These are phyloP conservation scores for Aspergillus oerlinghausenensis DNA, from an alignment of 2,329 filamentous ascomycete genomes.

Conservation along the genomic window DNA sequence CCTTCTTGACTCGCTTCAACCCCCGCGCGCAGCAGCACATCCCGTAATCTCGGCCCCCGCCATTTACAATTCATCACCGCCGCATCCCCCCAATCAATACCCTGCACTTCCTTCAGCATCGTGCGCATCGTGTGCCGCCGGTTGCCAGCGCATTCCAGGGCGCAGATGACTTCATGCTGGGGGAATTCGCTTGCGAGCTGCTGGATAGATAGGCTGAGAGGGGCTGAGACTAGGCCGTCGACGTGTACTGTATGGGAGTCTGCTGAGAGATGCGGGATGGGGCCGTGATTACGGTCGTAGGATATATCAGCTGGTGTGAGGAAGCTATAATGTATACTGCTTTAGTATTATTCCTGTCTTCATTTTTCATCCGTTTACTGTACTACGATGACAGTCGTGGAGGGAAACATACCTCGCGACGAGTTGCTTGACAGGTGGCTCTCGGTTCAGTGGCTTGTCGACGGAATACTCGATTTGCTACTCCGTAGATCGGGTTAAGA, in stretches of 20 bases:
- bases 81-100: slow-evolving; percentile 58
- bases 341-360: background rate
- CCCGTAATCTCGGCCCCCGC: slow-evolving; percentile 50
- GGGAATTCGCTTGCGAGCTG: slow-evolving; percentile 46
- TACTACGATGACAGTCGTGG: too few species aligned
- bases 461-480: slow-evolving; percentile 15
- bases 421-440: slow-evolving; percentile 26
- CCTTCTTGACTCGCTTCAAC: background rate
- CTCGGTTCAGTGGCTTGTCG: slow-evolving; percentile 30
- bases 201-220: slow-evolving; percentile 43
- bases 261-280: slow-evolving; percentile 47
- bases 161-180: slow-evolving; percentile 54
- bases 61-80: slow-evolving; percentile 59
- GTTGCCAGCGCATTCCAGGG: slow-evolving; percentile 58
- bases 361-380: background rate
- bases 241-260: slow-evolving; percentile 42
- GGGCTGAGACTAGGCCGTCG: slow-evolving; percentile 46
- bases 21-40: slow-evolving; percentile 48
- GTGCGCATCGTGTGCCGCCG: slow-evolving; percentile 59
- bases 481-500: background rate
- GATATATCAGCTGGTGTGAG: slow-evolving; percentile 48
- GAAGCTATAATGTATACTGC: slow-evolving; percentile 36
- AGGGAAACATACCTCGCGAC: slow-evolving; percentile 20
- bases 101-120: slow-evolving; percentile 54
- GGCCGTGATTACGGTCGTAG: slow-evolving; percentile 57